Base-by-base conservation (phyloP, 2,329 filamentous ascomycete species). In the Pseudogymnoascus sp. region DNA sequence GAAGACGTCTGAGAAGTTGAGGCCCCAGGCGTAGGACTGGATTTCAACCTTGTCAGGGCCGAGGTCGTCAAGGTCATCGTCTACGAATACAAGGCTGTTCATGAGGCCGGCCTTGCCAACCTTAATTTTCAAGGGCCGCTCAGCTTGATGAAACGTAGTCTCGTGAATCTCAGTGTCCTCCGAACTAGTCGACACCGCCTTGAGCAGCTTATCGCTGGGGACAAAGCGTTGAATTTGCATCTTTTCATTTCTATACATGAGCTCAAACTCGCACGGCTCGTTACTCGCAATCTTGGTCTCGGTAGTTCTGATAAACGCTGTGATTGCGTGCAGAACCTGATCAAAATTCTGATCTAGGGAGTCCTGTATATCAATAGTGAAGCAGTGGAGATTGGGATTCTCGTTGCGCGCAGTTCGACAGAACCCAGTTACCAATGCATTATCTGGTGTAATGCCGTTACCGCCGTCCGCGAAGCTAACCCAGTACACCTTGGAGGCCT, bases 1-100 rank as follows among this genome's bases (percentile, higher is more conserved):
- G 12, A 67, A 49, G 5, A 70, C 62, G 59, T 70, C 69, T 26
- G 64, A 63, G 63, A 71, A 69, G 61, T 67, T 66, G 11, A 70
- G 26, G 3, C 65, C 65, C 19, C 33, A 26, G 26, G 58, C 60
- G n/a, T 37, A 61, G 7, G 63, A 58, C 37, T 62, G 37, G 16
- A 63, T 49, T 39, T 66, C 62, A 26, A 68, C 61, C 23, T 64
- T 45, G 14, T 65, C 61, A 7, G 33, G 11, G 6, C 2, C 29
- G 14, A 38, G 37, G 37, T 38, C 37, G 37, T n/a, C 14, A 14
- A 38, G 37, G 37, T 38, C 37, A n/a, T 38, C 37, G 37, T 38
- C 37, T 38, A 38, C 14, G 14, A 38, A 38, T 14, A 38, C 37
- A 38, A 38, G 37, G 14, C 37, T 38, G 37, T 38, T 38, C 37